Conservation (phyloP, 805 yeast species). For the Kazachstania bromeliacearum region DNA sequence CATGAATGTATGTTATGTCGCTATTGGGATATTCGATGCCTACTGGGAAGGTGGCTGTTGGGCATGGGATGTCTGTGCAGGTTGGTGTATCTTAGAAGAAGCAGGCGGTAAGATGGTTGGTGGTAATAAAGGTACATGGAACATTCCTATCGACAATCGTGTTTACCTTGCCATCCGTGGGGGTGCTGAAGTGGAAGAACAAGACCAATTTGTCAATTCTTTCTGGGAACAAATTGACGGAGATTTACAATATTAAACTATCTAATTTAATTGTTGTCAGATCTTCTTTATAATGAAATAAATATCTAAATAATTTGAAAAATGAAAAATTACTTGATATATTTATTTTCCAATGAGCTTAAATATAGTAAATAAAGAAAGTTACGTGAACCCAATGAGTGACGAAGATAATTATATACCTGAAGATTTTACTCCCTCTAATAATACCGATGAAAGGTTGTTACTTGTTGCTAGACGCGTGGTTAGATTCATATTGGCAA, state of each 20-base stretch:
- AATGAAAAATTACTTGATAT: too few species aligned
- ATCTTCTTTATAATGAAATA: not conserved
- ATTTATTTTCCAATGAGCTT: too few species aligned
- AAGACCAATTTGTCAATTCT: constrained; percentile 36
- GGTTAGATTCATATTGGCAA: constrained; percentile 19
- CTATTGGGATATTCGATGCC: constrained; percentile 48
- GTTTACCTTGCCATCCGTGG: constrained; percentile 53
- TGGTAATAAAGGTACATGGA: constrained; percentile 42
- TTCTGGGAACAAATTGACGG: constrained; percentile 46
- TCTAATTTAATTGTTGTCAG: not conserved
- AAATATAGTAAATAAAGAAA: too few species aligned
- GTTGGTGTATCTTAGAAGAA: constrained; percentile 52
- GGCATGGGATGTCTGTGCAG: constrained; percentile 64
- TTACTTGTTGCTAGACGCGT: constrained; percentile 17
- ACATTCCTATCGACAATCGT: constrained; percentile 41
- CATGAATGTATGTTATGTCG: constrained; percentile 48
- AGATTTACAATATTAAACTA: constrained; percentile 30
- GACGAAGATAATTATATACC: too few species aligned
- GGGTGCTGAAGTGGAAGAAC: constrained; percentile 33
- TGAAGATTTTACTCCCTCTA: too few species aligned
- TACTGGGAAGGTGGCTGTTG: constrained; percentile 69
- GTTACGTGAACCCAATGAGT: not conserved
- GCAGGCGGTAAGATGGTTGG: constrained; percentile 52
- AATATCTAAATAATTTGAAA: not conserved
- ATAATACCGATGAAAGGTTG: too few species aligned